These are phyloP conservation scores for Tagetes erecta DNA, from an alignment of 129 eudicot species.

Conservation along the genomic window DNA sequence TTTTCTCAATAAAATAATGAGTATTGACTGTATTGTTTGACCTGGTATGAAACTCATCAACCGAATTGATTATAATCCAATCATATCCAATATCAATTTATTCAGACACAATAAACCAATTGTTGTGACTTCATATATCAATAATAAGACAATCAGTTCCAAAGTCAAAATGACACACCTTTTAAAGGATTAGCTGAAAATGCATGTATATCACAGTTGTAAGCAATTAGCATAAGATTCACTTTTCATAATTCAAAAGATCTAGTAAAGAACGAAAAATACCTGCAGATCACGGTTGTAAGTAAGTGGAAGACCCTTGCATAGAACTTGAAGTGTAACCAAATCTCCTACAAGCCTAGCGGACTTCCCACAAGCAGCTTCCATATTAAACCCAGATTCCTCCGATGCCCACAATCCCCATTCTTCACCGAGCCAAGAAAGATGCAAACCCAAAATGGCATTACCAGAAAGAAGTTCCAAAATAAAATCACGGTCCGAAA, in stretches of 20 bases:
- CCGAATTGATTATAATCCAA: background rate
- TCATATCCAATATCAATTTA: background rate
- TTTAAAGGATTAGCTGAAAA: background rate
- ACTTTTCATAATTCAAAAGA: background rate
- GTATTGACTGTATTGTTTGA: background rate
- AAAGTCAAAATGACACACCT: background rate
- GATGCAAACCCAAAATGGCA: conserved; percentile 80
- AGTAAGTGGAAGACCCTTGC: conserved; percentile 99
- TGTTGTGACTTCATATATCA: background rate
- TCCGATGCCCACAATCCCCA: conserved; percentile 99
- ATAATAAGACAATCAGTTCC: background rate
- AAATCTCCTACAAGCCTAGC: conserved; percentile 88
- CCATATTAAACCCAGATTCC: conserved; percentile 94
- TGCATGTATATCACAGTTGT: background rate
- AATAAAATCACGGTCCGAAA: conserved; percentile 94
- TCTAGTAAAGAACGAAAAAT: background rate
- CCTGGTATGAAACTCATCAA: background rate
- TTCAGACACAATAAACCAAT: background rate
- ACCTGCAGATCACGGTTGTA: conserved; percentile 99
- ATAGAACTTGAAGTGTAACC: conserved; percentile 85
- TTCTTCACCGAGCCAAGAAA: conserved; percentile 98
- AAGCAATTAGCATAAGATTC: background rate
- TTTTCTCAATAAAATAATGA: background rate
- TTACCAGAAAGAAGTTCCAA: conserved; percentile 94
- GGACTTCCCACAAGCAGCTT: conserved; percentile 93